These are phyloP conservation scores for Medicago truncatula DNA, from an alignment of 306 rosid genomes.

Conservation along the genomic window MtrunA17r5.0-ANR NC_053046.1:18795501-18796000, in stretches of 20 bases:
- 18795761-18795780: no score
- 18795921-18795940: neutral
- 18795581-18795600: slow-evolving; percentile 56
- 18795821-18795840: no score
- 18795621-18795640: neutral
- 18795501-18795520: slow-evolving; percentile 71
- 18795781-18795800: no score
- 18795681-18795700: neutral
- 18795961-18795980: neutral
- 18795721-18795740: no score
- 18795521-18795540: slow-evolving; percentile 73
- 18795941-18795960: neutral
- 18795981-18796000: slow-evolving; percentile 4
- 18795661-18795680: neutral
- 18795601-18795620: neutral
- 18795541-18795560: slow-evolving; percentile 92
- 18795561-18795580: slow-evolving; percentile 94
- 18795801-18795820: no score
- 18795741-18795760: no score
- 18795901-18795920: neutral
- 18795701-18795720: no score
- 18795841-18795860: no score
- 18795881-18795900: no score
- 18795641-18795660: neutral
- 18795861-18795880: no score